phyloP scores from a whole-genome alignment of 1,139 yeast genomes.

The Taiozyma onychis region DNA sequence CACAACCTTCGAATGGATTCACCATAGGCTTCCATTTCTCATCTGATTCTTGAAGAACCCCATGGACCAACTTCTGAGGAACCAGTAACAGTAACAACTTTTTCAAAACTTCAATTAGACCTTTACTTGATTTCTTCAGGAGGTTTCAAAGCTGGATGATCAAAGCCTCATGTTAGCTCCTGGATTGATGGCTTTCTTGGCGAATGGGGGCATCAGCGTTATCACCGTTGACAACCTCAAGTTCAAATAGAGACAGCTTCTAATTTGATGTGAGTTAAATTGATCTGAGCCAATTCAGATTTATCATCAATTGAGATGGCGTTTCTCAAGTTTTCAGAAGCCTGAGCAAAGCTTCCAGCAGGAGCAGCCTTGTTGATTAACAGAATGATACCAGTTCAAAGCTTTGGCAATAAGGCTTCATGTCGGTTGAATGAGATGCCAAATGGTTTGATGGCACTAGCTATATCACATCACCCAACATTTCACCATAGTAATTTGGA shows the following conservation, averaged over 20 bases:
- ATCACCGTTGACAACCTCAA: no score
- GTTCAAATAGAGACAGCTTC: constrained; percentile 32
- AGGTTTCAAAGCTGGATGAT: constrained; percentile 83
- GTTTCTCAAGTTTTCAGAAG: constrained; percentile 61
- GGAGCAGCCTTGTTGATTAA: constrained; percentile 82
- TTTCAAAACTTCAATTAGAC: constrained; percentile 82
- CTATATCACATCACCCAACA: constrained; percentile 73
- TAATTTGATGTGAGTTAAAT: constrained; percentile 85
- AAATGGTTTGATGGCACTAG: constrained; percentile 75
- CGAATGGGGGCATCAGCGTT: no score
- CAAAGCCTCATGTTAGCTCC: constrained; percentile 90
- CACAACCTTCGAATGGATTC: constrained; percentile 97
- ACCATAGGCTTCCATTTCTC: constrained; percentile 98
- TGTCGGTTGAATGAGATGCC: constrained; percentile 85
- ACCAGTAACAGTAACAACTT: constrained; percentile 92
- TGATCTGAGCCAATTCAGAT: constrained; percentile 82
- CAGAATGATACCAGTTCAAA: constrained; percentile 83
- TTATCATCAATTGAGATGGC: constrained; percentile 84
- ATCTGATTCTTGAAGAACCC: constrained; percentile 98
- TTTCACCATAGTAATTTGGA: constrained; percentile 94
- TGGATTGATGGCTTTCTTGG: constrained; percentile 3
- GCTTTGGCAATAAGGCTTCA: constrained; percentile 32
- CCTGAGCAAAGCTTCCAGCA: constrained; percentile 46
- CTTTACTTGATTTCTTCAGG: constrained; percentile 75
- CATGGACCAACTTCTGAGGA: constrained; percentile 98